Base-by-base conservation (phyloP, 345 rosid species). In the Salix dunnii region DNA sequence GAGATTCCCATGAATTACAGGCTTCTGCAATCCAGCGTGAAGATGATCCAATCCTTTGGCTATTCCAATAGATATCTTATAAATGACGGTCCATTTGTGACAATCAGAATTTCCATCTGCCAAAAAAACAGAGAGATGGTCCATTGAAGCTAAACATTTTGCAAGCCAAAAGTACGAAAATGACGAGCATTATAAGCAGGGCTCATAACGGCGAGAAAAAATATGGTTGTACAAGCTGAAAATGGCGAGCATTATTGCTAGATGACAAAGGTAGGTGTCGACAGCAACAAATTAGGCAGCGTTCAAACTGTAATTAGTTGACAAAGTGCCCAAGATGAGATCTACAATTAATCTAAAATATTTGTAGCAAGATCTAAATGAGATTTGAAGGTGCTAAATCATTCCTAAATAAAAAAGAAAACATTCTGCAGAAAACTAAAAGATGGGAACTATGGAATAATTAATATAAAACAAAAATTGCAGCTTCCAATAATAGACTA, bases 1-100 rank as follows among this genome's bases (percentile, higher is more conserved):
- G 13, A 94, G 82, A 80, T 94, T 92, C 55, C 97, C 98, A 55
- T 94, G 97, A 82, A 90, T 75, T 10, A 91, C 5, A 4, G 91
- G 90, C 74, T 81, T 89, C 48, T 81, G 87, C 38, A 88, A 82
- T 78, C 90, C 91, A 27, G 90, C 84, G 62, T 92, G 97, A 23
- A 95, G 97, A 86, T 93, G 85, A 78, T 90, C 90, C 79, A 95
- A 76, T 49, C 92, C 99, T 83, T 68, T 87, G 53, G 93, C 87
- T 83, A 92, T 83, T 65, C 90, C 95, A 42, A 79, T 68, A 6
- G 93, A 87, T 72, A 92, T 91, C 62, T 80, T 81, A 48, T 82
- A 72, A 55, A 95, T 85, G 80, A 85, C 74, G 38, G 71, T 75
- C 97, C 97, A 91, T 79, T 84, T 88, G 63, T 70, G 84, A 43